These are phyloP conservation scores for Viridothelium virens DNA, from an alignment of 495 filamentous ascomycete species.

Conservation along the genomic window DNA sequence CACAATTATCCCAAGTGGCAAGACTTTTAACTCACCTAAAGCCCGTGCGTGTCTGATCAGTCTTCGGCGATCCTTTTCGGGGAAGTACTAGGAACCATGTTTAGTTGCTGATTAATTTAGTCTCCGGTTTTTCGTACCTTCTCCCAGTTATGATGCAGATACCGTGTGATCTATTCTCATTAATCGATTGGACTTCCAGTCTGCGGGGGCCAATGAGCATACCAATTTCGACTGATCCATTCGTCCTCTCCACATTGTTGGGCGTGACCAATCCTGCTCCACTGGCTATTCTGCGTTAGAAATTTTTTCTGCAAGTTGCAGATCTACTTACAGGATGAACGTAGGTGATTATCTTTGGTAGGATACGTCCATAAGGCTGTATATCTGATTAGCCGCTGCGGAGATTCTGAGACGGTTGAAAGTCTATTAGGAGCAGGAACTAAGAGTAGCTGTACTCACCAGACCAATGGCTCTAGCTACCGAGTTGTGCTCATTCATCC, in stretches of 20 bases:
- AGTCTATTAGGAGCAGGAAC: neutral
- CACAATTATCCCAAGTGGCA: neutral
- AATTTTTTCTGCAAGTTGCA: neutral
- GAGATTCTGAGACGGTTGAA: neutral
- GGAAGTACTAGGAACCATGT: neutral
- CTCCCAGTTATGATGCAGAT: neutral
- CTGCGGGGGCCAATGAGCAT: neutral
- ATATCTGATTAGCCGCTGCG: neutral
- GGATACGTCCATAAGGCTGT: neutral
- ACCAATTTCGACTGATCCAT: neutral
- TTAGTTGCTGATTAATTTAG: neutral
- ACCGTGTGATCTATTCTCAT: neutral
- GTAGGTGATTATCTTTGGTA: neutral
- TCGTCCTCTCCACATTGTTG: neutral
- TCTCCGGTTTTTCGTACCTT: neutral
- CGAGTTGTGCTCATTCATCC: constrained; percentile 5
- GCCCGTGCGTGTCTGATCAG: neutral
- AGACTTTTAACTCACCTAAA: neutral
- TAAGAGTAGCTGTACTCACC: neutral
- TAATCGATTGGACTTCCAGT: neutral
- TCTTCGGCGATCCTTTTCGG: neutral
- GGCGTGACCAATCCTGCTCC: neutral
- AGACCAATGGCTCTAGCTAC: neutral
- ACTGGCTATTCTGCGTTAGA: neutral
- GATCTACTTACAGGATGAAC: neutral